Percentiles rank a stretch among this genome's conserved stretches.
phyloP scores from a whole-genome alignment of 2,329 filamentous ascomycete genomes.

The Fusarium falciforme region DNA sequence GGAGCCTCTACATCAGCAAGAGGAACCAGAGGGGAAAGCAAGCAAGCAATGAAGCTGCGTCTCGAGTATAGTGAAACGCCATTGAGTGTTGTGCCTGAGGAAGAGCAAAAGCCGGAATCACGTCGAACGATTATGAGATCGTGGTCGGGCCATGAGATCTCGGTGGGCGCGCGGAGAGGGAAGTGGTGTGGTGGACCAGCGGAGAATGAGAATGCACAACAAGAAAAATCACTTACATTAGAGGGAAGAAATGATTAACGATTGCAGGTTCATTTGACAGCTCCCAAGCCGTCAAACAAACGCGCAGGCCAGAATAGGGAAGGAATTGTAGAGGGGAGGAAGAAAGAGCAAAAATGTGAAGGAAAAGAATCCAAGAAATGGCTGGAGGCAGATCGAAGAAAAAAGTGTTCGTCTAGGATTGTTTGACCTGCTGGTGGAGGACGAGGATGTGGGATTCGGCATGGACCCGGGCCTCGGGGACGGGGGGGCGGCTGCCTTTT shows the following conservation, averaged over 20 bases:
- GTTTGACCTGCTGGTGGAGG: conserved; percentile 35
- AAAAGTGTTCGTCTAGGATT: conserved; percentile 42
- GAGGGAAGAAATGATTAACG: conserved; percentile 67
- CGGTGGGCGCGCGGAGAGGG: conserved; percentile 30
- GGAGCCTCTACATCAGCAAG: conserved; percentile 41
- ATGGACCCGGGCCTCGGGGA: conserved; percentile 35
- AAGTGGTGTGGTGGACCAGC: conserved; percentile 38
- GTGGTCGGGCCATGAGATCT: conserved; percentile 43
- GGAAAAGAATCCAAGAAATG: conserved; percentile 37
- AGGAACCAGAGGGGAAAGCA: neutral
- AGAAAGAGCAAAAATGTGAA: conserved; percentile 27
- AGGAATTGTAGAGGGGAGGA: conserved; percentile 35
- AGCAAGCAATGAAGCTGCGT: conserved; percentile 1
- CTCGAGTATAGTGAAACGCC: conserved; percentile 9
- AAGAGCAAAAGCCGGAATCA: conserved; percentile 25
- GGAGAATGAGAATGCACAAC: conserved; percentile 8
- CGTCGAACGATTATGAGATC: conserved; percentile 45
- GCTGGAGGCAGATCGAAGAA: conserved; percentile 30
- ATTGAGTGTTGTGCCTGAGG: conserved; percentile 35
- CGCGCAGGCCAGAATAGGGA: conserved; percentile 69
- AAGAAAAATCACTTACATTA: conserved; percentile 64
- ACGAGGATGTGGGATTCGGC: conserved; percentile 39
- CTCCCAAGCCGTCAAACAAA: conserved; percentile 86
- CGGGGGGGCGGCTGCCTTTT: conserved; percentile 45
- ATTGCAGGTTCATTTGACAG: conserved; percentile 99